A percentile compares a stretch with the other conserved stretches of the same genome.
Conservation (phyloP, 2,329 filamentous ascomycete species). For the Colletotrichum sp. region DNA sequence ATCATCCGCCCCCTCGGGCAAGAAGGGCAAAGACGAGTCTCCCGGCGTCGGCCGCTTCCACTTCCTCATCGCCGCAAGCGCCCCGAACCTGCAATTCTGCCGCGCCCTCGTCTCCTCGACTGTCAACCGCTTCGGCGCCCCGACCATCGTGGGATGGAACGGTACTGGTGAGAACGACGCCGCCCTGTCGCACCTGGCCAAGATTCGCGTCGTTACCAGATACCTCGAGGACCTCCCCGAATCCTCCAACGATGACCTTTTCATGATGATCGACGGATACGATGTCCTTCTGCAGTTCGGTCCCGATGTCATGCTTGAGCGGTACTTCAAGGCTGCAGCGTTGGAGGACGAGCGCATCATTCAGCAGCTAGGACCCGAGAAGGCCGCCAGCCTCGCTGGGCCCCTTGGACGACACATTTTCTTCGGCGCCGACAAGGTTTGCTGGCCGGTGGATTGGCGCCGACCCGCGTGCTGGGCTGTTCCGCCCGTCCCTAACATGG, state of each 20-base stretch:
- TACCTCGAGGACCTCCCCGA: conserved; percentile 33
- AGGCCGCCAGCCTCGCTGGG: conserved; percentile 30
- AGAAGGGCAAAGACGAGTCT: background rate
- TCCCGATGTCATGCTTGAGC: conserved; percentile 63
- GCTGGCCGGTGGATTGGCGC: conserved; percentile 40
- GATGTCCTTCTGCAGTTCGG: conserved; percentile 71
- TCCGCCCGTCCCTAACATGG: conserved; percentile 37
- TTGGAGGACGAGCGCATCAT: conserved; percentile 56
- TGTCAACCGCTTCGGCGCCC: conserved; percentile 40
- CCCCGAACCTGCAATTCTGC: conserved; percentile 39
- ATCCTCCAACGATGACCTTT: conserved; percentile 57
- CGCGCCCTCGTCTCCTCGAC: conserved; percentile 41
- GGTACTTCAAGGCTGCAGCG: conserved; percentile 61
- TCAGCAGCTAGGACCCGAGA: conserved; percentile 49
- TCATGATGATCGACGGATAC: conserved; percentile 67
- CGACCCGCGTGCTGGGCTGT: conserved; percentile 44
- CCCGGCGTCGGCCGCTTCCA: conserved; percentile 30
- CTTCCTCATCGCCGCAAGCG: conserved; percentile 41
- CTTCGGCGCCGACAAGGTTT: conserved; percentile 50
- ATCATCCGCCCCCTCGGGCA: background rate
- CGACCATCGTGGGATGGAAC: conserved; percentile 42
- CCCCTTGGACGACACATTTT: conserved; percentile 43
- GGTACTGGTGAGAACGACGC: conserved; percentile 37
- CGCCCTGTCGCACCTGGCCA: conserved; percentile 40
- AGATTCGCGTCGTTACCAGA: conserved; percentile 38